Evolutionary conservation across 306 rosid genomes (phyloP).

Genomic region (Cicer cuneatum): DNA sequence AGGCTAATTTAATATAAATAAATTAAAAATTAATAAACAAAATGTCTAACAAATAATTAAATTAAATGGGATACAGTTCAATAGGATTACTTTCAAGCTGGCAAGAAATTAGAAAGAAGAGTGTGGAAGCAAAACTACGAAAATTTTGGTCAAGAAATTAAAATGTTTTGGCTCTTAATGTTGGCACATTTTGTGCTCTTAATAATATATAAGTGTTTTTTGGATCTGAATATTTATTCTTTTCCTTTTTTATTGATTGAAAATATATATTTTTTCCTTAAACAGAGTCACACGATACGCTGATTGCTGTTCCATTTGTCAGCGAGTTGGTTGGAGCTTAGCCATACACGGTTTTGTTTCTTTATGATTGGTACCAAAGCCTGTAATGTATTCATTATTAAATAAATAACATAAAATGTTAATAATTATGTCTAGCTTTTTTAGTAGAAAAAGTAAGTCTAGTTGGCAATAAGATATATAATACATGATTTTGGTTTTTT

Average conservation of each 20-base stretch:
- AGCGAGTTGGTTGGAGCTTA: constrained; percentile 21
- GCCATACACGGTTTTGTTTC: constrained; percentile 40
- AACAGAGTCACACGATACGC: constrained; percentile 4
- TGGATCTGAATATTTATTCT: background rate
- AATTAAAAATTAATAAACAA: background rate
- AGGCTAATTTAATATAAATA: background rate
- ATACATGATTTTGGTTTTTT: too few relatives aligned
- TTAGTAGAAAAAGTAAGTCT: too few relatives aligned
- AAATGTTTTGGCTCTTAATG: constrained; percentile 36
- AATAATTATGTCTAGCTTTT: too few relatives aligned
- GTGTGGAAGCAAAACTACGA: background rate
- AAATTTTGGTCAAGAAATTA: constrained; percentile 1
- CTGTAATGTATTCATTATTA: background rate
- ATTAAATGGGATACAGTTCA: constrained; percentile 29
- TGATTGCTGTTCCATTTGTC: constrained; percentile 29
- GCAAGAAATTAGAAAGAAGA: background rate
- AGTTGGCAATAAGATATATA: too few relatives aligned
- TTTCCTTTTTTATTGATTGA: too few relatives aligned
- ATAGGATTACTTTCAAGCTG: constrained; percentile 15
- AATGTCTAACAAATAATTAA: constrained; percentile 14
- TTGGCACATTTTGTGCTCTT: too few relatives aligned
- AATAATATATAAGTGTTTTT: background rate
- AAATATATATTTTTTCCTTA: background rate
- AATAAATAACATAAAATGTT: background rate
- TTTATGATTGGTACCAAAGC: background rate